Evolutionary conservation across 2,329 filamentous ascomycete species (phyloP).

Genomic region (Fusarium continuum): DNA sequence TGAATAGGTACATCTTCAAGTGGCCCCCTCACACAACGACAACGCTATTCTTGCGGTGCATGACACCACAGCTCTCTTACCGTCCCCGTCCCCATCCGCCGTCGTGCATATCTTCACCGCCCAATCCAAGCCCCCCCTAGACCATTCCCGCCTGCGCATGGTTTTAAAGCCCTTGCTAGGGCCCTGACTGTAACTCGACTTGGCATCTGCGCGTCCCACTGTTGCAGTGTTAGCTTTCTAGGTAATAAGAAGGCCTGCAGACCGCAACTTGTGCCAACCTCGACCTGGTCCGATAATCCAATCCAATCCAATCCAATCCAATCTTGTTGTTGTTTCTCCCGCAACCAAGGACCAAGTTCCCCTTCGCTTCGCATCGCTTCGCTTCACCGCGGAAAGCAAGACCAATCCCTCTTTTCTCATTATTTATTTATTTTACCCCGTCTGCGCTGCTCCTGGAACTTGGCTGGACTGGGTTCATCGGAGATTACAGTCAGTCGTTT

Average conservation of each 20-base stretch:
- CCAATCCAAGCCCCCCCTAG: slow-evolving; percentile 28
- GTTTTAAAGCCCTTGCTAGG: slow-evolving; percentile 28
- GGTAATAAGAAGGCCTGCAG: slow-evolving; percentile 37
- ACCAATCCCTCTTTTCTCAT: neutral
- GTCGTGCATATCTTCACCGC: slow-evolving; percentile 39
- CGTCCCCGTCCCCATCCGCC: neutral
- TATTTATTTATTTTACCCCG: neutral
- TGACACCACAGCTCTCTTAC: slow-evolving; percentile 35
- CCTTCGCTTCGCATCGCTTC: slow-evolving; percentile 30
- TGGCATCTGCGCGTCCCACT: slow-evolving; percentile 1
- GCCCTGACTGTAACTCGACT: slow-evolving; percentile 13
- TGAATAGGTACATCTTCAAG: neutral
- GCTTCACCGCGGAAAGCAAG: slow-evolving; percentile 35
- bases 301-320: too few relatives aligned
- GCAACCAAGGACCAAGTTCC: slow-evolving; percentile 23
- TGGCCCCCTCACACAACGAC: slow-evolving; percentile 18
- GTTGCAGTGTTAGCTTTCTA: neutral
- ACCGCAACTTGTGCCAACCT: slow-evolving; percentile 39
- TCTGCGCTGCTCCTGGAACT: slow-evolving; percentile 7
- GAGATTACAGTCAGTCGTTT: slow-evolving; percentile 37
- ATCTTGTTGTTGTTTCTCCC: slow-evolving; percentile 27
- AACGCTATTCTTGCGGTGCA: slow-evolving; percentile 40
- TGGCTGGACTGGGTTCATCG: slow-evolving; percentile 37
- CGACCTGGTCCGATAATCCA: slow-evolving; percentile 7
- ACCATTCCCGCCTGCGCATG: slow-evolving; percentile 26